phyloP scores from a whole-genome alignment of 495 filamentous ascomycete species.

The Hypoxylon fuscum region DNA sequence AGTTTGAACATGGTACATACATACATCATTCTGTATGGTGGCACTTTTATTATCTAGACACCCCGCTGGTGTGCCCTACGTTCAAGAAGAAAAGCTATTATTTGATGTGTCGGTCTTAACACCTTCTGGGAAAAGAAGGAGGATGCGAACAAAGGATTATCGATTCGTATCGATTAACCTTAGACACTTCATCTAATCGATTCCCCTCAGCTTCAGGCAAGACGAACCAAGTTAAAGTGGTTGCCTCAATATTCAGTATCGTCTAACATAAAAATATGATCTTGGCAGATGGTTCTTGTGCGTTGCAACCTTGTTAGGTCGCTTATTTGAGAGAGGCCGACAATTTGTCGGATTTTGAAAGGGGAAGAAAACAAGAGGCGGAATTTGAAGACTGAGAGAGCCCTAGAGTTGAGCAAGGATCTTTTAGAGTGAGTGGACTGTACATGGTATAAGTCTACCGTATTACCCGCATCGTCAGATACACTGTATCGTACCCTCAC shows the following conservation, averaged over 20 bases:
- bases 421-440: neutral
- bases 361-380: conserved; percentile 1
- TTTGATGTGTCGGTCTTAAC: neutral
- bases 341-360: conserved; percentile 9
- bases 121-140: conserved; percentile 22
- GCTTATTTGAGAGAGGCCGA: conserved; percentile 22
- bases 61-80: neutral
- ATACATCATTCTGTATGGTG: too few species aligned
- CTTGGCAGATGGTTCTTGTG: neutral
- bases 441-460: neutral
- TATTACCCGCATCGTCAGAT: neutral
- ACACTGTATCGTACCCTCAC: neutral
- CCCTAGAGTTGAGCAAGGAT: conserved; percentile 17
- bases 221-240: neutral
- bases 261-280: too few species aligned
- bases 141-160: conserved; percentile 14
- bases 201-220: neutral
- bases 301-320: conserved; percentile 16
- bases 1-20: conserved; percentile 5
- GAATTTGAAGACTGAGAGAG: conserved; percentile 16
- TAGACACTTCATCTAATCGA: conserved; percentile 5
- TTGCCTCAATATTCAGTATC: too few species aligned
- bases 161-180: neutral
- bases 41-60: conserved; percentile 3
- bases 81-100: neutral